These are phyloP conservation scores for Puccinia triticina DNA, from an alignment of 1,284 basidiomycete species.

Conservation along the genomic window DNA sequence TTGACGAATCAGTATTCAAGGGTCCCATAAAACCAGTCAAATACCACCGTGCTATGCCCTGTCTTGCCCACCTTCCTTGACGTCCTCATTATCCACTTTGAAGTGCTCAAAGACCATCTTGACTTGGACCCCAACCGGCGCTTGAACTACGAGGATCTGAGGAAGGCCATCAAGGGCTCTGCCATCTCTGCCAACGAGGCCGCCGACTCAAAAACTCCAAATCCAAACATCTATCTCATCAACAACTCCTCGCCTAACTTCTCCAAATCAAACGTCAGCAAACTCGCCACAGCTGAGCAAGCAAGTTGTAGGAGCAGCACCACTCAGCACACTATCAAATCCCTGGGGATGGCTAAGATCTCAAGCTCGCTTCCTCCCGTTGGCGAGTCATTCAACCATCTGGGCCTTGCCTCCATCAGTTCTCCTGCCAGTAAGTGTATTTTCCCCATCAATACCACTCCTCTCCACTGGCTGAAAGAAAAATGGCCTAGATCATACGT, in stretches of 20 bases:
- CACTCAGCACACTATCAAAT: not conserved
- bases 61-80: no score
- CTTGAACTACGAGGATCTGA: conserved; percentile 69
- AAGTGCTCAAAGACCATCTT: conserved; percentile 86
- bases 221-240: conserved; percentile 18
- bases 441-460: not conserved
- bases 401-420: no score
- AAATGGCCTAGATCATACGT: not conserved
- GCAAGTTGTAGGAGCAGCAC: not conserved
- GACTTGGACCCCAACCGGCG: conserved; percentile 88
- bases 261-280: no score
- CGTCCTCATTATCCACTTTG: no score
- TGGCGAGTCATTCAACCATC: conserved; percentile 14
- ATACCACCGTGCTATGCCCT: no score
- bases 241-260: conserved; percentile 9
- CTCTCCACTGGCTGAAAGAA: not conserved
- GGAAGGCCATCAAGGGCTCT: no score
- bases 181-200: conserved; percentile 55
- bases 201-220: not conserved
- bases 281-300: no score
- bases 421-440: no score
- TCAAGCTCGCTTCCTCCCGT: not conserved
- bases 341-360: not conserved
- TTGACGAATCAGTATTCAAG: no score
- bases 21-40: no score